Percentiles rank a stretch among this genome's conserved stretches.
Conservation (phyloP, 495 filamentous ascomycete genomes). For the Trichoderma asperelloides region DNA sequence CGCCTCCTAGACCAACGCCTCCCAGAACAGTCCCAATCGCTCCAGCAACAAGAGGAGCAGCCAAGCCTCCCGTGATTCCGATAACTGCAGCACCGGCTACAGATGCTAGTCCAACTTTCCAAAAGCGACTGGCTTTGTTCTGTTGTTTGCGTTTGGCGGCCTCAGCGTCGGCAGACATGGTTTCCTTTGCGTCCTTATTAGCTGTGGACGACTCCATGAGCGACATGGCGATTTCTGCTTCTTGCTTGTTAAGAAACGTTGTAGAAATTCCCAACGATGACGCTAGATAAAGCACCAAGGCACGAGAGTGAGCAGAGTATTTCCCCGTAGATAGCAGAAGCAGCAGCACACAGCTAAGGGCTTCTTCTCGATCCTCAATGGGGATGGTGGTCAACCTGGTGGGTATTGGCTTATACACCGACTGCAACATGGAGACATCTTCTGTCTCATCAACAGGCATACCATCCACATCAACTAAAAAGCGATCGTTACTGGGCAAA, state of each 20-base stretch:
- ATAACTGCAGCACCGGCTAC: slow-evolving; percentile 81
- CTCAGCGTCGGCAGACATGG: slow-evolving; percentile 62
- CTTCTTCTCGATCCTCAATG: slow-evolving; percentile 33
- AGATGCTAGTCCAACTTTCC: slow-evolving; percentile 85
- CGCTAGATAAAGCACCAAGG: slow-evolving; percentile 54
- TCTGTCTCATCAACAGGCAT: slow-evolving; percentile 13
- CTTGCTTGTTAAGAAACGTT: slow-evolving; percentile 51
- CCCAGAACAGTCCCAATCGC: slow-evolving; percentile 85
- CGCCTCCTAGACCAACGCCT: slow-evolving; percentile 71
- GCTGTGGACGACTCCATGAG: slow-evolving; percentile 46
- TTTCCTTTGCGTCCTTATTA: slow-evolving; percentile 28
- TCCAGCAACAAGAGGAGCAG: slow-evolving; percentile 78
- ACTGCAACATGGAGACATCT: slow-evolving; percentile 26
- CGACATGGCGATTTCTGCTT: slow-evolving; percentile 62
- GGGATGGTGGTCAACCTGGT: slow-evolving; percentile 32
- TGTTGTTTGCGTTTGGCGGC: slow-evolving; percentile 57
- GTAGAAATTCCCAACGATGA: slow-evolving; percentile 56
- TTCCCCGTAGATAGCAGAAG: slow-evolving; percentile 61
- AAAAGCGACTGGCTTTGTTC: slow-evolving; percentile 51
- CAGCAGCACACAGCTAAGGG: slow-evolving; percentile 54
- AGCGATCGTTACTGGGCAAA: slow-evolving; percentile 11
- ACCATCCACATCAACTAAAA: slow-evolving; percentile 13
- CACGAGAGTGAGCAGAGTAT: slow-evolving; percentile 62
- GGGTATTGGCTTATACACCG: slow-evolving; percentile 36
- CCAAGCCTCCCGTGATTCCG: slow-evolving; percentile 79